Base-by-base conservation (phyloP, 495 filamentous ascomycete genomes). In the Penicillium longicatenatum region DNA sequence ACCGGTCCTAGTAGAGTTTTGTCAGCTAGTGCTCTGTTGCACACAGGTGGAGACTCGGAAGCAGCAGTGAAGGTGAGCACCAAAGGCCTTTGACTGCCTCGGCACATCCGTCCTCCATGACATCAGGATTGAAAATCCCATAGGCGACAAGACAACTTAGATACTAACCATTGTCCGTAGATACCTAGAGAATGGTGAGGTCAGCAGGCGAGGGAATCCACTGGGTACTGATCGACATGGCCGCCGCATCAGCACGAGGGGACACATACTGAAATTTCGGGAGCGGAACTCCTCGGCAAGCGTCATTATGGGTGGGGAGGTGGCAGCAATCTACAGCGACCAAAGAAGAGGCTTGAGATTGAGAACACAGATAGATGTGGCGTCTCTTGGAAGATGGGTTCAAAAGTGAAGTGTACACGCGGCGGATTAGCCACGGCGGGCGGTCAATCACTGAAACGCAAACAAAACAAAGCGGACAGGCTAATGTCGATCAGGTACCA, bases 111-210 rank as follows among this genome's bases (percentile, higher is more conserved):
- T 24, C 19, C 12, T 14, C 17, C 11, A 9, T 8, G 31, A 48
- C 16, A 26, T 35, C 33, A 9, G 35, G 41, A 26, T 37, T n/a
- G 44, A 55, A 49, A 26, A 8, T 19, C 49, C 20, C 61, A n/a
- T 42, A 33, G 21, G 10, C 24, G 33, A 43, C 22, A 33, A 8
- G 19, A 14, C 17, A 14, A 39, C 22, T 16, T 10, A 44, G 30
- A 29, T 37, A 83, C 89, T 84, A 74, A 98, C 94, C 94, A 98
- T 95, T 98, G 94, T 71, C 90, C 94, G 70, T 98, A 98, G 78
- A 98, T 98, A 83, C 95, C 94, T 98, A 70, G 39, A 52, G 33
- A 41, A 58, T 61, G 35, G 63, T 56, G 58, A 54, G 53, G 62
- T 79, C 65, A 79, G 77, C 65, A 59, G 45, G 53, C 26, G 17